Conservation (phyloP, 495 filamentous ascomycete genomes). For the Lasiosphaeriaceae sp. region DNA sequence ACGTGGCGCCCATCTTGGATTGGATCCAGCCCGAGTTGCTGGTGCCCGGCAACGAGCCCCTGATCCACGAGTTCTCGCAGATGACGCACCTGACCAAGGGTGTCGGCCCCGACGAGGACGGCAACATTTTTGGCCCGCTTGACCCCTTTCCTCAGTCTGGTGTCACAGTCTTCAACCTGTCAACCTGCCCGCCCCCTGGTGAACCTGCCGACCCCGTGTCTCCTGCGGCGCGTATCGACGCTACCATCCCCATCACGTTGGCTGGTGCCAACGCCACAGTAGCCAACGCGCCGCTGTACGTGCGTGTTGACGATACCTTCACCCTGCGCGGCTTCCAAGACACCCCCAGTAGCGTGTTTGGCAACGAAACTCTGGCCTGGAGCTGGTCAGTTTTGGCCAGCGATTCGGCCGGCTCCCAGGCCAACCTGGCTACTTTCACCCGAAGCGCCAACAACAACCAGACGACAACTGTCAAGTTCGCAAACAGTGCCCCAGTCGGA, state of each 20-base stretch:
- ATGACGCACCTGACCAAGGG: conserved; percentile 18
- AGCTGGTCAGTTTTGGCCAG: conserved; percentile 12
- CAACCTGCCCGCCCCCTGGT: conserved; percentile 6
- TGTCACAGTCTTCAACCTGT: conserved; percentile 14
- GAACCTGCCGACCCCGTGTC: not conserved
- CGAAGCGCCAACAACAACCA: conserved; percentile 9
- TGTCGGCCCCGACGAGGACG: conserved; percentile 14
- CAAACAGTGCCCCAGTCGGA: conserved; percentile 6
- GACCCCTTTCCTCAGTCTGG: conserved; percentile 20
- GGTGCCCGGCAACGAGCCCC: conserved; percentile 9
- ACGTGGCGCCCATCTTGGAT: conserved; percentile 36
- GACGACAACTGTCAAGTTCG: conserved; percentile 9
- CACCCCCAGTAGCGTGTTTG: conserved; percentile 8
- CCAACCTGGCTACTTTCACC: conserved; percentile 18
- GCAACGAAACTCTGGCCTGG: conserved; percentile 9
- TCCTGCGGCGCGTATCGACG: conserved; percentile 7
- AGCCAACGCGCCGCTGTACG: conserved; percentile 2
- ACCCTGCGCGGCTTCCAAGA: conserved; percentile 13
- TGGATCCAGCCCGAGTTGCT: conserved; percentile 30
- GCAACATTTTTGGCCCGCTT: conserved; percentile 16
- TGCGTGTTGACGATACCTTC: conserved; percentile 17
- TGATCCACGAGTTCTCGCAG: conserved; percentile 13
- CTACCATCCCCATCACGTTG: conserved; percentile 8
- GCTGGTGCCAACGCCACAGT: not conserved
- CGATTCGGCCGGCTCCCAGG: conserved; percentile 9